A percentile compares a stretch with the other conserved stretches of the same genome.
These are phyloP conservation scores for Tricholoma matsutake DNA, from an alignment of 768 basidiomycete genomes.

Conservation along the genomic window DNA sequence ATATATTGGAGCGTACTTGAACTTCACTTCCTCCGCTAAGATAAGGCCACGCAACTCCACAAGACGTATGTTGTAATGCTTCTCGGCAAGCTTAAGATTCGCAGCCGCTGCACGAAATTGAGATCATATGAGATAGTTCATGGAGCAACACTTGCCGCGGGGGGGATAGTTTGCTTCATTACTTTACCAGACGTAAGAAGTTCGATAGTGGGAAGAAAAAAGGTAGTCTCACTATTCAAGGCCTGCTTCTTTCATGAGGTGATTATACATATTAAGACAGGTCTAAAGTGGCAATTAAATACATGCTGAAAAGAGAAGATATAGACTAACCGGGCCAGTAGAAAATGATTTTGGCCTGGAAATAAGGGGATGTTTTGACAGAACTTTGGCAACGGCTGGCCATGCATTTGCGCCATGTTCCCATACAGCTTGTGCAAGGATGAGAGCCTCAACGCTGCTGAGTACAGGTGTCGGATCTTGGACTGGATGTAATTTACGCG, in stretches of 20 bases:
- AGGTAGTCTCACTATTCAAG: slow-evolving; percentile 53
- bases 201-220: slow-evolving; percentile 3
- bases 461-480: slow-evolving; percentile 21
- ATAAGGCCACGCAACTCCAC: slow-evolving; percentile 73
- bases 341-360: slow-evolving; percentile 63
- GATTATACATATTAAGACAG: slow-evolving; percentile 63
- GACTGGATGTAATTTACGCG: slow-evolving; percentile 14
- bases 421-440: slow-evolving; percentile 85
- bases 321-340: slow-evolving; percentile 55
- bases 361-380: slow-evolving; percentile 70
- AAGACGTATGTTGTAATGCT: slow-evolving; percentile 66
- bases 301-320: slow-evolving; percentile 3
- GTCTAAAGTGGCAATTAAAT: slow-evolving; percentile 39
- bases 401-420: slow-evolving; percentile 74
- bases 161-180: slow-evolving; percentile 48
- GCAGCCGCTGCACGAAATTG: slow-evolving; percentile 45
- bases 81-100: slow-evolving; percentile 72
- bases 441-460: slow-evolving; percentile 61
- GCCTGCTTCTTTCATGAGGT: slow-evolving; percentile 65
- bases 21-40: slow-evolving; percentile 66
- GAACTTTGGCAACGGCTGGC: slow-evolving; percentile 60
- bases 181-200: slow-evolving; percentile 28
- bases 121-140: not conserved
- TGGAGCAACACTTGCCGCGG: slow-evolving; percentile 39
- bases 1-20: slow-evolving; percentile 52